These are phyloP conservation scores for Hygrocybe punicea DNA, from an alignment of 768 basidiomycete species.

Conservation along the genomic window DNA sequence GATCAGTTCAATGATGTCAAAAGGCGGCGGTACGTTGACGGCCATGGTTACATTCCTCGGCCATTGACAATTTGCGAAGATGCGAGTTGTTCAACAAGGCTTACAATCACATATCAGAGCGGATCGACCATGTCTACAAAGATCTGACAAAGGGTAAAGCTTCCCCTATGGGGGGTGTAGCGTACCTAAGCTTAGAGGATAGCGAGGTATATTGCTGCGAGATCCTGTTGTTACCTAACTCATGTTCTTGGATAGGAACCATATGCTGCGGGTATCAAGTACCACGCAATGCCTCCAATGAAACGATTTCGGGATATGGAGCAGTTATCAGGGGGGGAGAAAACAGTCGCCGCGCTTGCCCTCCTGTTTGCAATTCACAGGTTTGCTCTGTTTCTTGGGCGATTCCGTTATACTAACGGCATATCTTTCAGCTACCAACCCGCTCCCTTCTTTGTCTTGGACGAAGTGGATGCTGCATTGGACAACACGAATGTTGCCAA, in stretches of 20 bases:
- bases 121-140: constrained; percentile 95
- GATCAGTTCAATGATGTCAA: constrained; percentile 90
- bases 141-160: constrained; percentile 95
- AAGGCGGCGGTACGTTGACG: constrained; percentile 56
- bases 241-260: constrained; percentile 56
- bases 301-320: constrained; percentile 99
- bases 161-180: constrained; percentile 92
- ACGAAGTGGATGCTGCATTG: constrained; percentile 95
- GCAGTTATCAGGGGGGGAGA: constrained; percentile 96
- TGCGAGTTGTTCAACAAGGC: constrained; percentile 92
- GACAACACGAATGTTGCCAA: constrained; percentile 99
- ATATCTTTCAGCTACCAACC: constrained; percentile 73
- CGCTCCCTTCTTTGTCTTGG: constrained; percentile 96
- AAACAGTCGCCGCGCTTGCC: constrained; percentile 97
- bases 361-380: constrained; percentile 96
- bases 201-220: constrained; percentile 61
- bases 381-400: constrained; percentile 35
- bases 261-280: constrained; percentile 87
- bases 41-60: neutral
- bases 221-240: neutral
- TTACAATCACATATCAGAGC: constrained; percentile 91
- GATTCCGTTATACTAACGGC: neutral
- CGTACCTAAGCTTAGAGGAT: constrained; percentile 94
- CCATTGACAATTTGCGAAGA: constrained; percentile 24
- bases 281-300: constrained; percentile 99